Evolutionary conservation across 495 filamentous ascomycete genomes (phyloP), one percentile per base, ranked within the genome.

Genomic region (Elasticomyces elasticus): DNA sequence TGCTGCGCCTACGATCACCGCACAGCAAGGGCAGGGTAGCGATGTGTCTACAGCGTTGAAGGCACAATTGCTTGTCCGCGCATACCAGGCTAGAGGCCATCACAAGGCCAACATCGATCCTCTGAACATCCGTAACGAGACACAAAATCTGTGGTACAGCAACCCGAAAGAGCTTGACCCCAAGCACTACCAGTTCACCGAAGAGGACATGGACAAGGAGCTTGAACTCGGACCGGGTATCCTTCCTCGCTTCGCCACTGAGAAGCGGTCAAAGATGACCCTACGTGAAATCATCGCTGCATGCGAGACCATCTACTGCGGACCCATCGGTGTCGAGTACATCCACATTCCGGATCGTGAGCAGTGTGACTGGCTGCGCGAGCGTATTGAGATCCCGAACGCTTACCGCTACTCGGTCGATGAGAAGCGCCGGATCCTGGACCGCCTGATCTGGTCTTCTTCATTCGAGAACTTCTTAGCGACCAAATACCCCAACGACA

Each of bases 401-500:
- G 88, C 94, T 10, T 97, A 94, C 77, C 87, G 87, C 70, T 96
- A 98, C 76, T 89, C 84, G 5, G 80, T 92, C 37, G 91, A 97
- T 68, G 92, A 98, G 74, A 96, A 96, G 79, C 87, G 92, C 58
- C 79, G 92, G 58, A 95, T 98, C 58, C 78, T 98, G 57, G 92
- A 98, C 69, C 90, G 92, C 68, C 74, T 98, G 41, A 98, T 98
- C 69, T 98, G 92, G 92, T 87, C 85, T 68, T 89, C 88, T 58
- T 95, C 85, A 72, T 98, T 98, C 68, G 92, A 98, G 71, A 71
- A 78, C 45, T 98, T 98, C 79, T 72, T 94, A 55, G 81, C 91
- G 27, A 95, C 87, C 51, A 98, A 98, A 71, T 97, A 94, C 75
- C 94, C 94, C 65, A 98, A 98, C 72, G 92, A 98, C 76, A 98